Evolutionary conservation across 2,329 filamentous ascomycete genomes (phyloP), one percentile per base, ranked within the genome.

Genomic region (Ustulina deusta): DNA sequence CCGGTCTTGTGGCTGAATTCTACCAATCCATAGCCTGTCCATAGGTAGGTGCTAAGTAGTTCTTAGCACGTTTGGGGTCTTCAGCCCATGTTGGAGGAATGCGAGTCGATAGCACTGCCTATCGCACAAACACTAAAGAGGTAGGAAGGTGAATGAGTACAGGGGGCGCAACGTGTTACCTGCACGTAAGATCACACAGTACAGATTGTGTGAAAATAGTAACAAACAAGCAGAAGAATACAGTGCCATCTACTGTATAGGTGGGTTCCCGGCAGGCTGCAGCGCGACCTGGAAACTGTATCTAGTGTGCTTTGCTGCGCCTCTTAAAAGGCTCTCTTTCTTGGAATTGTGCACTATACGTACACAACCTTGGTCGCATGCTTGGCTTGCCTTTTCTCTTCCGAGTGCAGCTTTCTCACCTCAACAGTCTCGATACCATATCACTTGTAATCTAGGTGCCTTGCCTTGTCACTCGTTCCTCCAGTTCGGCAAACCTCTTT

Each of bases 401-500:
- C 36, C 29, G n/a, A 46, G 49, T 27, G 40, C 29, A 42, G 32
- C 56, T 58, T 40, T 52, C 55, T 58, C 55, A 48, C 49, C 34
- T 52, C 60, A 34, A 52, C 52, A 22, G 25, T 49, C 48, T 64
- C 61, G 42, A 48, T 59, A 49, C 38, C 20, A 25, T 17, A 60
- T 63, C 48, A 40, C 54, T 57, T 65, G 65, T 61, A 57, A 55
- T 65, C n/a, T 22, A 52, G n/a, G n/a, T n/a, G n/a, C 25, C 9
- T 59, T 54, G 60, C 60, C 69, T 67, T 61, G 66, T 69, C 66
- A 56, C 62, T 69, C 66, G 54, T 69, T 67, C 57, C 34, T 61
- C 34, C 48, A 61, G 7, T 34, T 46, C 44, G 61, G 62, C 69
- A 49, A 56, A 46, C 54, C 17, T 55, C 69, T 66, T 69, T 46